phyloP scores from a whole-genome alignment of 768 basidiomycete species.

The Mrakia hoshinonis region DNA sequence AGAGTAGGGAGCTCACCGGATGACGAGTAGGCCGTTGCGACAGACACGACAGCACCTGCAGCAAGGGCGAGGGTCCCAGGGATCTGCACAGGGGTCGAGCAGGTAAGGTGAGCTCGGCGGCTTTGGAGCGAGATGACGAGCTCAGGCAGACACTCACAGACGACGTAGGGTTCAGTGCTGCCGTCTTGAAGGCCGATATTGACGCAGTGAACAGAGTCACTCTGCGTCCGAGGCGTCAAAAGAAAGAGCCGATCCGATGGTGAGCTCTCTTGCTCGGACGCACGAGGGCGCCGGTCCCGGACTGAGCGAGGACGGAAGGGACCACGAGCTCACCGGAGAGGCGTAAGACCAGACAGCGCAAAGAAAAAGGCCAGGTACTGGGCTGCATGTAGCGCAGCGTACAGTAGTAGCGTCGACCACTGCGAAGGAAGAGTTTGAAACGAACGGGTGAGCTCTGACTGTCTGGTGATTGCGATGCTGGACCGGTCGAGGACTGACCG shows the following conservation, averaged over 20 bases:
- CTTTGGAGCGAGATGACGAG: not conserved
- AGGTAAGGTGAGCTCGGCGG: not conserved
- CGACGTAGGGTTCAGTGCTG: not conserved
- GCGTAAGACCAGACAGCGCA: not conserved
- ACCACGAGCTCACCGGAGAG: not conserved
- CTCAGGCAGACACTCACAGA: not conserved
- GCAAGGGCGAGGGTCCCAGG: not conserved
- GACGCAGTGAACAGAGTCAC: conserved; percentile 1
- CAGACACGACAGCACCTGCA: not conserved
- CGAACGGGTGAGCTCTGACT: conserved; percentile 1
- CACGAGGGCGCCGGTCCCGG: not conserved
- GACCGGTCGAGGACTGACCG: not conserved
- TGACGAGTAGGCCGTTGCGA: not conserved
- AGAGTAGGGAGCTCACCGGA: not conserved
- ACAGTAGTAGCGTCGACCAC: not conserved
- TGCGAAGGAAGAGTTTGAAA: not conserved
- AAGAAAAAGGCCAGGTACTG: conserved; percentile 16
- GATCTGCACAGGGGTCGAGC: not conserved
- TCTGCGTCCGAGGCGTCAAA: not conserved
- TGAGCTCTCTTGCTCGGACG: not conserved
- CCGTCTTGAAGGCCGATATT: not conserved
- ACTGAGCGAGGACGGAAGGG: not conserved
- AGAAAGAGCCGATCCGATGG: not conserved
- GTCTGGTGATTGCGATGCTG: not conserved
- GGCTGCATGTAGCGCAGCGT: conserved; percentile 1